These are phyloP conservation scores for Tetrahymena borealis DNA, from an alignment of 73 alveolate species.

Conservation along the genomic window DNA sequence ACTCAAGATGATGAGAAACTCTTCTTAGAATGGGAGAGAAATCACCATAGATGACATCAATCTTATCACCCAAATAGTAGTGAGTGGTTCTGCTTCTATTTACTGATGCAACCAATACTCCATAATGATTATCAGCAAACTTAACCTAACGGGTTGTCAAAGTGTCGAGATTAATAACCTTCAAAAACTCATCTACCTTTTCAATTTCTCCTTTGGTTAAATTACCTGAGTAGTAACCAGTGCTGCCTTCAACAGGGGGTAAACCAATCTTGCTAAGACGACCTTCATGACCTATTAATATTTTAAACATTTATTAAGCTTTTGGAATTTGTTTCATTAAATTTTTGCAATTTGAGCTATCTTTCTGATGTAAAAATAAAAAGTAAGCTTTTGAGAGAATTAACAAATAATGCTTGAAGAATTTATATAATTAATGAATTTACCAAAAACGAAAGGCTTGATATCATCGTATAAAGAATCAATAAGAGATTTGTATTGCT, in stretches of 20 bases:
- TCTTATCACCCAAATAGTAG: conserved; percentile 31
- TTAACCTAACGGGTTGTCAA: conserved; percentile 63
- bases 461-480: background rate
- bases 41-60: conserved; percentile 75
- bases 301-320: conserved; percentile 43
- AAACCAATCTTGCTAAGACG: conserved; percentile 19
- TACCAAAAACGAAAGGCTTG: conserved; percentile 12
- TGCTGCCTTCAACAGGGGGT: conserved; percentile 16
- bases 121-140: conserved; percentile 31
- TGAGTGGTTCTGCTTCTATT: conserved; percentile 4
- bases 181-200: conserved; percentile 54
- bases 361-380: conserved; percentile 42
- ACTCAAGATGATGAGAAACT: conserved; percentile 63
- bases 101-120: conserved; percentile 53
- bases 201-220: conserved; percentile 62
- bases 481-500: background rate
- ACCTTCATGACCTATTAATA: conserved; percentile 26
- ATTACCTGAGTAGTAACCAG: conserved; percentile 66
- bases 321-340: no score
- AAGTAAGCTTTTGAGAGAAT: no score
- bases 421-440: no score
- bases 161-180: conserved; percentile 23
- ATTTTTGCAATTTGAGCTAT: no score
- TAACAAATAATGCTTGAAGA: no score
- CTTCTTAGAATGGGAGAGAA: conserved; percentile 60